Conservation (phyloP, 106 monocot species). For the Dioscorea dumetorum region DNA sequence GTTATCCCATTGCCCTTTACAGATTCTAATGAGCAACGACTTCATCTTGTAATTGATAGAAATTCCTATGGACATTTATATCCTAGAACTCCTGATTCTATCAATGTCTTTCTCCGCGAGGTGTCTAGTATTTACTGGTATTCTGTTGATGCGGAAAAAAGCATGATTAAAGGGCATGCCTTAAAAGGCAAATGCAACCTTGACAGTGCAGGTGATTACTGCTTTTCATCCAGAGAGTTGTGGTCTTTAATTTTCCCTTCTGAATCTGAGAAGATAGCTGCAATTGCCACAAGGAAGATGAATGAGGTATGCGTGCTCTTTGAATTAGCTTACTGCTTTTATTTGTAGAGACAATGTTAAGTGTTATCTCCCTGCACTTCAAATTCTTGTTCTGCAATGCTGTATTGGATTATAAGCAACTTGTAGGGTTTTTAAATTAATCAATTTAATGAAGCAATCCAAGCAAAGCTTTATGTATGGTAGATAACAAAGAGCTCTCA, state of each 20-base stretch:
- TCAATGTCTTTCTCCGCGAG: slow-evolving; percentile 43
- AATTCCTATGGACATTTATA: slow-evolving; percentile 73
- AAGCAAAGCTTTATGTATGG: too few relatives aligned
- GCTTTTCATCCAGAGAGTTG: slow-evolving; percentile 60
- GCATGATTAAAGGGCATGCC: slow-evolving; percentile 60
- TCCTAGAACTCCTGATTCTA: slow-evolving; percentile 62
- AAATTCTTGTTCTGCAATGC: too few relatives aligned
- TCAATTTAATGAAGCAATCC: too few relatives aligned
- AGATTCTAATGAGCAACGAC: slow-evolving; percentile 70
- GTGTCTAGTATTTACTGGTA: slow-evolving; percentile 67
- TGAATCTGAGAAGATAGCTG: slow-evolving; percentile 68
- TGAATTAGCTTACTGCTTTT: not conserved
- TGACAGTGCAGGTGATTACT: slow-evolving; percentile 55
- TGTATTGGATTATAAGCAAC: too few relatives aligned
- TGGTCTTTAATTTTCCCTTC: slow-evolving; percentile 93
- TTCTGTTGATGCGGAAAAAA: slow-evolving; percentile 43
- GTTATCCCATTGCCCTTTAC: slow-evolving; percentile 71
- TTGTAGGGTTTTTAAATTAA: too few relatives aligned
- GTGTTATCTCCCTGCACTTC: too few relatives aligned
- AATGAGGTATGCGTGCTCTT: slow-evolving; percentile 60
- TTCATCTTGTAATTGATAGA: slow-evolving; percentile 84
- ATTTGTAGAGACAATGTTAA: not conserved
- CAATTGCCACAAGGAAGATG: slow-evolving; percentile 55
- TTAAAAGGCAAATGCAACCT: slow-evolving; percentile 43
- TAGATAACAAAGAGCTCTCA: too few relatives aligned